phyloP scores from a whole-genome alignment of 2,329 filamentous ascomycete genomes.

The Cryphonectria radicalis region DNA sequence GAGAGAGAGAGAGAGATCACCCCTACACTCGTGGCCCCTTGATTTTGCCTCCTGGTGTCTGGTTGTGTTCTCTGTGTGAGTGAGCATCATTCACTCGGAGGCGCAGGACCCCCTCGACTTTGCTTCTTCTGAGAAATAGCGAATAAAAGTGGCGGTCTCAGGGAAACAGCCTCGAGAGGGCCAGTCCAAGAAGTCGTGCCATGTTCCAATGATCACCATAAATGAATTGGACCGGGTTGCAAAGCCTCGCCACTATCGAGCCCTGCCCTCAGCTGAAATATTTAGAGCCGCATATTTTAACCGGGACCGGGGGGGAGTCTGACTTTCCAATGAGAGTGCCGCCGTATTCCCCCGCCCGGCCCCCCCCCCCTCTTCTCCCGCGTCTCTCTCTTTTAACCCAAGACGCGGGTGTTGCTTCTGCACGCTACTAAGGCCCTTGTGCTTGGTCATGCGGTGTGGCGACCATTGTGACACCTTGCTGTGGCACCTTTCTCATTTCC shows the following conservation, averaged over 20 bases:
- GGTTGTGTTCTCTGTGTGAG: neutral
- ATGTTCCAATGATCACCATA: neutral
- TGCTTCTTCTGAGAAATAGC: neutral
- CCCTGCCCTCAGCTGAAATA: neutral
- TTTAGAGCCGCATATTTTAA: slow-evolving; percentile 1
- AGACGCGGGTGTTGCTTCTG: neutral
- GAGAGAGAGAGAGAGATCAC: neutral
- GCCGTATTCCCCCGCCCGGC: neutral
- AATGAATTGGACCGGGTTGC: neutral
- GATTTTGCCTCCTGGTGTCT: neutral
- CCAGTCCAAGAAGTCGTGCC: neutral
- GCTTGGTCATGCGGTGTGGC: neutral
- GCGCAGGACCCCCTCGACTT: neutral
- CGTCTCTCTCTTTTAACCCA: neutral
- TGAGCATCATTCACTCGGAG: neutral
- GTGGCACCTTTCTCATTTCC: neutral
- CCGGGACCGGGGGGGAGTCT: no score
- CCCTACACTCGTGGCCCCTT: neutral
- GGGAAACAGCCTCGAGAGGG: neutral
- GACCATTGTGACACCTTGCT: neutral
- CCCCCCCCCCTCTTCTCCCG: neutral
- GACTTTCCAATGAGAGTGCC: neutral
- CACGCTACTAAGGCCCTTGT: neutral
- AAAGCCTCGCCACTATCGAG: neutral
- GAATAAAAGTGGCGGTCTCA: neutral